Evolutionary conservation across 2,329 filamentous ascomycete genomes (phyloP), one percentile per base, ranked within the genome.

Genomic region (Colletotrichum sp.): DNA sequence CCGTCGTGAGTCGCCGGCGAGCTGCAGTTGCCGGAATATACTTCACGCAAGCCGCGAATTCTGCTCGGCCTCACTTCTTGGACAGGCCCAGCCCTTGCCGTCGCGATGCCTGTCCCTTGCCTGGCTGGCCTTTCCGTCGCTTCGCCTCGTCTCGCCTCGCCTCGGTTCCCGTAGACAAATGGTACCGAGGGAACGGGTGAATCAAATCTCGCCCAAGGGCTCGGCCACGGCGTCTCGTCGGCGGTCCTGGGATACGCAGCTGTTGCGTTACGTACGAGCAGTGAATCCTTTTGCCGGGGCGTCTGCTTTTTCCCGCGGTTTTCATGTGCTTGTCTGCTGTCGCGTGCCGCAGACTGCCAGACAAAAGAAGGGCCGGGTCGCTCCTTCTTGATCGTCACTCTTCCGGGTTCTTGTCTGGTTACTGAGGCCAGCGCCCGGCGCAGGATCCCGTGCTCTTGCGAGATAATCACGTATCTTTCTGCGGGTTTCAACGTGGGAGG

Each of bases 121-220:
- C 31, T 57, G 21, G 21, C 43, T 55, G 36, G 34, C 55, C 36
- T 43, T 55, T 69, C 65, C 65, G 47, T 72, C 57, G 70, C 59
- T 64, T 73, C 70, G 70, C 70, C 57, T 68, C 65, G 70, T 59
- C 70, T 72, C 66, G 70, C 66, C 61, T 73, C 43, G 61, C 43
- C 54, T 66, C 61, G 67, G 59, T 43, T 62, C 38, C 55, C 67
- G 67, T 57, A 64, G 31, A 34, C 54, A 43, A 66, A 62, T 70
- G 62, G 33, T 66, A 70, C 61, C 71, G 71, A 69, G 51, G 58
- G 66, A 21, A 70, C 61, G 55, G 67, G 55, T 66, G 67, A 51
- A 73, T 70, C 33, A 64, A 70, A 70, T 59, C 69, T 58, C 55
- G 27, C 13, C 70, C 70, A 54, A 59, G 59, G 66, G 31, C 58